These are phyloP conservation scores for Eimeria tenella DNA, from an alignment of 169 alveolate species.

Conservation along the genomic window DNA sequence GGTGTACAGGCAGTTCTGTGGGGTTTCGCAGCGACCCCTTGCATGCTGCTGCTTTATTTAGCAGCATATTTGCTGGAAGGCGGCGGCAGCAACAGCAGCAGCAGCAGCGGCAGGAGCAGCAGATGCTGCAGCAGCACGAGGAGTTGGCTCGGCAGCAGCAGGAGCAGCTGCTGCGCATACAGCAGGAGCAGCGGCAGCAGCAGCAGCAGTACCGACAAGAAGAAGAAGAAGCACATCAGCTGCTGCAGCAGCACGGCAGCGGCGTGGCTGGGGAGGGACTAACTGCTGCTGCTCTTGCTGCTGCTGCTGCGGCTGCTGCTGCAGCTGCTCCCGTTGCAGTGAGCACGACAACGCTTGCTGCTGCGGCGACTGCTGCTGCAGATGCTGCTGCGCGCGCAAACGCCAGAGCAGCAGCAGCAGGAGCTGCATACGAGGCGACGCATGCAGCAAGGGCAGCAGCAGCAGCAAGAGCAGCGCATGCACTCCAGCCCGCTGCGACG, in stretches of 20 bases:
- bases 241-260: constrained; percentile 28
- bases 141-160: constrained; percentile 51
- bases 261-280: neutral
- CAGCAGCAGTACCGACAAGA: constrained; percentile 23
- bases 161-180: constrained; percentile 29
- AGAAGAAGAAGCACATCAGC: constrained; percentile 36
- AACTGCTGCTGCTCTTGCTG: constrained; percentile 30
- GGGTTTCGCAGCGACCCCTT: neutral
- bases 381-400: constrained; percentile 43
- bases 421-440: constrained; percentile 25
- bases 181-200: constrained; percentile 39
- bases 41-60: constrained; percentile 44
- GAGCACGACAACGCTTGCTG: constrained; percentile 12
- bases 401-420: constrained; percentile 47
- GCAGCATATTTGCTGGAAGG: constrained; percentile 23
- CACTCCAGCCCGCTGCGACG: too few relatives aligned
- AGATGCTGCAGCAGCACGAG: constrained; percentile 32
- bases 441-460: constrained; percentile 45
- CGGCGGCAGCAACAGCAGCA: constrained; percentile 36
- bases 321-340: neutral
- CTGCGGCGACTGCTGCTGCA: constrained; percentile 37
- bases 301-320: constrained; percentile 49
- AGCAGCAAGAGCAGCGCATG: neutral
- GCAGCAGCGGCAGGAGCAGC: constrained; percentile 45
- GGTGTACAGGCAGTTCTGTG: neutral